These are phyloP conservation scores for Eutypa lata DNA, from an alignment of 2,329 filamentous ascomycete species.

Conservation along the genomic window DNA sequence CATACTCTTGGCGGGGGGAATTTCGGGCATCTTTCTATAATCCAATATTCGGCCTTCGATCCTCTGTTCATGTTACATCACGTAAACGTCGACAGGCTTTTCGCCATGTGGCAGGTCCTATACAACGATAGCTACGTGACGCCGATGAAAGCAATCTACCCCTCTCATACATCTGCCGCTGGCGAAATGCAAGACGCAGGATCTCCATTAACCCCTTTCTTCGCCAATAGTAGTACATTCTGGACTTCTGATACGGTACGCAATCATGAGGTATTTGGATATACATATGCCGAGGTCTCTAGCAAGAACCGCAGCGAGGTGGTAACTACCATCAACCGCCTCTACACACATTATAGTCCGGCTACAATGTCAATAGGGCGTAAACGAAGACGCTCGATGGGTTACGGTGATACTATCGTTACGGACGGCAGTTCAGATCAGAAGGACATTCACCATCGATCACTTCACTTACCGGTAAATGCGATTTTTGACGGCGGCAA, in stretches of 20 bases:
- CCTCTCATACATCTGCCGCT: slow-evolving; percentile 58
- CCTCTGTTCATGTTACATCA: slow-evolving; percentile 79
- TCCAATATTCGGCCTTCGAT: slow-evolving; percentile 73
- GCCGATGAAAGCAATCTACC: slow-evolving; percentile 50
- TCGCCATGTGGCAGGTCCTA: slow-evolving; percentile 74
- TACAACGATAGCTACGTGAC: slow-evolving; percentile 66
- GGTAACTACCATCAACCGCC: slow-evolving; percentile 52
- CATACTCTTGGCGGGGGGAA: slow-evolving; percentile 57
- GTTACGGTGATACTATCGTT: slow-evolving; percentile 12
- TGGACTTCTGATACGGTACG: slow-evolving; percentile 66
- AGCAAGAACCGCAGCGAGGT: slow-evolving; percentile 42
- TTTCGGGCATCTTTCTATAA: slow-evolving; percentile 61
- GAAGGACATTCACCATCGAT: slow-evolving; percentile 5
- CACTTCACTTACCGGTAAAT: slow-evolving; percentile 21
- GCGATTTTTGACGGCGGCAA: slow-evolving; percentile 36
- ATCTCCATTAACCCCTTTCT: slow-evolving; percentile 67
- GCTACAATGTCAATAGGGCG: slow-evolving; percentile 26
- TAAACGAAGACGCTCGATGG: neutral
- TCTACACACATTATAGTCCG: slow-evolving; percentile 53
- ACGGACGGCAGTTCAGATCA: slow-evolving; percentile 1
- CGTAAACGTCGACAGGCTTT: slow-evolving; percentile 69
- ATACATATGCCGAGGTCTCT: slow-evolving; percentile 68
- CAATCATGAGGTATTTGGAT: slow-evolving; percentile 61
- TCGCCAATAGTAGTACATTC: slow-evolving; percentile 56
- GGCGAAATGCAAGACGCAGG: slow-evolving; percentile 52